Evolutionary conservation across 1,284 basidiomycete species (phyloP), one percentile per base, ranked within the genome.

Genomic region (Cutaneotrichosporon sp.): DNA sequence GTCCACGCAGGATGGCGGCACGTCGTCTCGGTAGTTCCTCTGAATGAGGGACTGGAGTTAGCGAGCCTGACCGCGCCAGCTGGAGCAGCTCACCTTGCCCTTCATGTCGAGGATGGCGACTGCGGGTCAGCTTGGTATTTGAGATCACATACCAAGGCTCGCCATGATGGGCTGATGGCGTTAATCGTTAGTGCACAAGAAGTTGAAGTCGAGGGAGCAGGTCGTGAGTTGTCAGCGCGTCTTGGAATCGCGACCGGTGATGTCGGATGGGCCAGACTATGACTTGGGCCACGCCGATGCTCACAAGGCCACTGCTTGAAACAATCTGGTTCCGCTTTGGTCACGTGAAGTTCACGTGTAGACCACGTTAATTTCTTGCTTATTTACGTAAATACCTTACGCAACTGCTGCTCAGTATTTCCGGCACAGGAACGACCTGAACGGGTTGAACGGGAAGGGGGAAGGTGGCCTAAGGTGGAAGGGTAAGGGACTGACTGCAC

Each of bases 61-160:
- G 53, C 31, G 6, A 20, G 42, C 42, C 19, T 20, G 42, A 9
- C 8, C n/a, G 46, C 24, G 29, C n/a, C n/a, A 14, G n/a, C 14
- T 31, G 22, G 16, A 10, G 20, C 35, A 17, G 20, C 29, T 24
- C 32, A 73, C 72, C 61, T 75, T 98, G 67, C 94, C 94, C 79
- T 97, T 97, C 75, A 98, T 84, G 76, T 98, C 94, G 67, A 97
- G 86, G 66, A 98, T 96, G 42, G 94, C 91, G 61, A 97, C 85
- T 69, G 55, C 33, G 3, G n/a, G 41, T 51, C 19, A 59, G 50
- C 44, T 17, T 26, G 25, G 31, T 25, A 16, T 1, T 1, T 0
- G 11, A n/a, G 16, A 12, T n/a, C 12, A 59, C 66, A 38, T 44
- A 70, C 68, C 55, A 24, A 70, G 51, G 49, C 67, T 68, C 42